Evolutionary conservation across 345 rosid genomes (phyloP), one percentile per base, ranked within the genome.

Genomic region (Hypericum perforatum): DNA sequence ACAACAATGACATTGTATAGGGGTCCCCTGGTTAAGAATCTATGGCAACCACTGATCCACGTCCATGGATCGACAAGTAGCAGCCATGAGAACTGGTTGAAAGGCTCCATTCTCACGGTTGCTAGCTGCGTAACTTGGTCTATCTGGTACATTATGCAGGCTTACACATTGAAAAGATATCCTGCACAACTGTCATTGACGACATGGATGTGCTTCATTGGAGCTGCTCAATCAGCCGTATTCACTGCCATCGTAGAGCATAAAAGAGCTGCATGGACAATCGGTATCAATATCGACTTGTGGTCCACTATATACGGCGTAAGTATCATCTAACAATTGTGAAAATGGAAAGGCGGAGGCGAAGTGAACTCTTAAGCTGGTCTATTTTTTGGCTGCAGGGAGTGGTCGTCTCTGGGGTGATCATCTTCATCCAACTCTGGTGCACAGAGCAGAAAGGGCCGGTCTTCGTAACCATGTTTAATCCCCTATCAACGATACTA

Each of bases 121-220:
- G 71, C 75, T 5, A 81, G 94, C 68, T 77, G 94, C 74, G 15
- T 84, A 53, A 41, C 76, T 16, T 84, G 83, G 82, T 81, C 87
- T 6, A 5, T 74, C 0, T 65, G 79, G 83, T 84, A 65, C 61
- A 81, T 81, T 54, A 77, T 84, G 92, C 88, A 80, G 88, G 88
- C 80, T 11, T 48, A 61, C 41, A 81, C 85, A 8, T 29, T 84
- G 63, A 77, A 75, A 58, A 70, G 83, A 54, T 79, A 81, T 54
- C 85, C 85, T 5, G 85, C 94, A 6, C 88, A 51, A 40, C 66
- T 84, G 7, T 84, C 94, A 3, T 67, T 84, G 50, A 70, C 88
- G 1, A 57, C 94, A 9, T 79, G 88, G 88, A 84, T 81, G 76
- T 66, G 71, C 60, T 66, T 75, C 0, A 22, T 77, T 0, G 88